These are phyloP conservation scores for Thielaviopsis ethacetica DNA, from an alignment of 2,329 filamentous ascomycete species.

Conservation along the genomic window DNA sequence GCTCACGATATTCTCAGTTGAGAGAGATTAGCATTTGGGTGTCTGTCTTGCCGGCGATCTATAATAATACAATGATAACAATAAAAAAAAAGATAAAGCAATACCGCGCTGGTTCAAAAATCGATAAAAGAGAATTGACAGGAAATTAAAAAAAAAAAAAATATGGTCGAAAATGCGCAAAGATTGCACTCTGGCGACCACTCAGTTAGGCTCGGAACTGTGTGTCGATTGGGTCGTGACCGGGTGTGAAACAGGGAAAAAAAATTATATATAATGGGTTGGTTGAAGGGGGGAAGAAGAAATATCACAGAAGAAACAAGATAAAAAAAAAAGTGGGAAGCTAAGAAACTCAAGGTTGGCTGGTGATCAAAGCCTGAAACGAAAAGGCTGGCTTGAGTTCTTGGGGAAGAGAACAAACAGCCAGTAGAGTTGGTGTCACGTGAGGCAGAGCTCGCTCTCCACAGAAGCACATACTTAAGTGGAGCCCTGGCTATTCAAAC, in stretches of 20 bases:
- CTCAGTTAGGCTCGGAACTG: background rate
- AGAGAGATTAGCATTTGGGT: too few species aligned
- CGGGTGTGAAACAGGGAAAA: background rate
- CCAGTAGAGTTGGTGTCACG: too few species aligned
- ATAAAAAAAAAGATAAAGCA: background rate
- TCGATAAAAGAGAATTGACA: background rate
- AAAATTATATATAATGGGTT: background rate
- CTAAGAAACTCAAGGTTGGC: too few species aligned
- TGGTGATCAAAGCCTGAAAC: background rate
- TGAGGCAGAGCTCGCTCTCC: too few species aligned
- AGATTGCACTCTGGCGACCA: background rate
- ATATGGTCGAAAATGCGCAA: background rate
- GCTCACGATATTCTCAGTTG: background rate
- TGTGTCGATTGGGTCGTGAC: background rate
- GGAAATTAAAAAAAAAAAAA: background rate
- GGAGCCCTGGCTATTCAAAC: too few species aligned
- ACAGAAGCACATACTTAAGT: too few species aligned
- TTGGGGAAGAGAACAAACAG: too few species aligned
- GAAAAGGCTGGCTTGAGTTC: too few species aligned
- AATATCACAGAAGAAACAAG: background rate
- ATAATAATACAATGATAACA: too few species aligned
- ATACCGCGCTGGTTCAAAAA: background rate
- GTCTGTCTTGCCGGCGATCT: too few species aligned
- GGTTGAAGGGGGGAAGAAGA: background rate
- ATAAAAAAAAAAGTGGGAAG: background rate